Percentiles rank a stretch among this genome's conserved stretches.
Evolutionary conservation across 352 stramenopile genomes (phyloP).

Genomic region (Globisporangium paddicum): DNA sequence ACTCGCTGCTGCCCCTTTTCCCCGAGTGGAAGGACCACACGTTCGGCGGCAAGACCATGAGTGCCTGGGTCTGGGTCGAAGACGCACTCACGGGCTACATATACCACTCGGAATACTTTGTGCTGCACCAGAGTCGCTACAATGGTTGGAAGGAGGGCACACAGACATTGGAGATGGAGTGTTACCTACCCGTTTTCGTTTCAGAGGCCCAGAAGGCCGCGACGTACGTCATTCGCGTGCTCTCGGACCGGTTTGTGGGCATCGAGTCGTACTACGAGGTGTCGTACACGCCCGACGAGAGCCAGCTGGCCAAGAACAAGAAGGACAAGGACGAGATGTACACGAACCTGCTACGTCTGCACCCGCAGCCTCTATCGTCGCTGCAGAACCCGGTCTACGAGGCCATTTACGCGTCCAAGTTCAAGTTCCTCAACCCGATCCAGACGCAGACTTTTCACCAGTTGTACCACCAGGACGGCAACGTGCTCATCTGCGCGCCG

Average conservation of each 20-base stretch:
- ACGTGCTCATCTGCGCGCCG: conserved; percentile 95
- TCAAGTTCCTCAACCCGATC: conserved; percentile 91
- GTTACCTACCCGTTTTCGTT: conserved; percentile 96
- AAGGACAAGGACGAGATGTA: conserved; percentile 74
- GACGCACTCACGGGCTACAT: conserved; percentile 90
- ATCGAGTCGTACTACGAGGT: conserved; percentile 89
- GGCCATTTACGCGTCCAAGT: conserved; percentile 86
- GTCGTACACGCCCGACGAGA: conserved; percentile 42
- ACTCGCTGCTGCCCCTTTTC: conserved; percentile 71
- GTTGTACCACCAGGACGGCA: conserved; percentile 95
- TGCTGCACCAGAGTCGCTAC: conserved; percentile 80
- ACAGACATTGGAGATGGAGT: conserved; percentile 86
- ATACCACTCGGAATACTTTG: conserved; percentile 92
- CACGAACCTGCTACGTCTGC: conserved; percentile 91
- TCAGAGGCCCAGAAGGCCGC: conserved; percentile 79
- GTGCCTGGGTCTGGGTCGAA: conserved; percentile 98
- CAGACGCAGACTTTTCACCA: conserved; percentile 98
- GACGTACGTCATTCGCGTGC: conserved; percentile 92
- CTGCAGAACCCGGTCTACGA: conserved; percentile 92
- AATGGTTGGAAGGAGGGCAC: conserved; percentile 59
- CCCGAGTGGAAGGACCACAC: conserved; percentile 59
- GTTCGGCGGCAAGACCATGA: conserved; percentile 50
- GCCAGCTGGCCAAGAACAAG: conserved; percentile 22
- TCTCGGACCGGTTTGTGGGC: conserved; percentile 97
- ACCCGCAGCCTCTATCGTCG: conserved; percentile 92